Evolutionary conservation across 73 alveolate genomes (phyloP), one percentile per base, ranked within the genome.

Genomic region (Durusdinium trenchii): DNA sequence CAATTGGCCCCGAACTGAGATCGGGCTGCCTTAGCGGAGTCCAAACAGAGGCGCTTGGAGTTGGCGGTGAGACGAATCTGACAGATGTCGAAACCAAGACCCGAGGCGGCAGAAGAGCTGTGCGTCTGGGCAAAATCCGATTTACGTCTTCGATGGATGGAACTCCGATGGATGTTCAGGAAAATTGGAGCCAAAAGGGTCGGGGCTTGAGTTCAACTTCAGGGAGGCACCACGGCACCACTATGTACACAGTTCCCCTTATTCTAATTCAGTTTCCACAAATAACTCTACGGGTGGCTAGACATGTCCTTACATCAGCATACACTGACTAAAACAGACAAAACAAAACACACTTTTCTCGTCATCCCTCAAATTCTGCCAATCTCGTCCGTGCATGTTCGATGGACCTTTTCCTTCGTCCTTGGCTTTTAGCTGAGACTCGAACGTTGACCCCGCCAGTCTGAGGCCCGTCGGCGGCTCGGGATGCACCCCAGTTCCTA

Each of bases 401-500:
- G 28, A 35, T 28, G 84, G 62, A 23, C 64, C 60, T 20, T 20
- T 20, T 9, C 64, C 20, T 54, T 54, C 20, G 9, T 20, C 64
- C 28, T 54, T 54, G 9, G 28, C 28, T 12, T 9, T 9, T 20
- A 20, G 28, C 28, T 54, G 28, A 9, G 64, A 54, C 20, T 54
- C 64, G 64, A 54, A 9, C 28, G 28, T 20, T 54, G 28, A 20
- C 28, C 64, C 20, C 64, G 64, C 9, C 20, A 20, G 28, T 54
- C 48, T 6, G 52, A 52, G 94, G 94, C 78, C 32, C 38, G 32
- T 36, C 52, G 35, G 32, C 79, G 85, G 43, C 83, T 6, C 95
- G 95, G 47, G 28, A 28, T 38, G 18, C 83, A 4, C 95, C 95
- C 36, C 51, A 23, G 26, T 87, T 87, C 47, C 67, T 61, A 84